Base-by-base conservation (phyloP, 805 yeast species). In the Barnettozyma botsteinii region DNA sequence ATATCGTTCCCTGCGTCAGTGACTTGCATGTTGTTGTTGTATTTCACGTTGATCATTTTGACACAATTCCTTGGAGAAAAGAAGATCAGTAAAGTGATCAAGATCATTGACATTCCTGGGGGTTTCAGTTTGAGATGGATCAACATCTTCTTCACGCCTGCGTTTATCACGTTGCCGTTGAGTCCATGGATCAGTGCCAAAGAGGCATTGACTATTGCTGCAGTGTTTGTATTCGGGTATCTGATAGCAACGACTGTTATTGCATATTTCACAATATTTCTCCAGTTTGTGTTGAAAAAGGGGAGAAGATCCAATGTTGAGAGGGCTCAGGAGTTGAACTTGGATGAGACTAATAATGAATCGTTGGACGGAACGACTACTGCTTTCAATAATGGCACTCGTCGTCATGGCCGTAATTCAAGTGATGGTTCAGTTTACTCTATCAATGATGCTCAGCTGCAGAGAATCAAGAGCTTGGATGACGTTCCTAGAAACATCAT, bases 111-210 rank as follows among this genome's bases (percentile, higher is more conserved):
- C 35, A 72, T 81, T n/a, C 75, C 86, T 13, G 73, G 74, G 63
- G 81, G 82, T 45, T 81, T 82, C 56, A 67, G 81, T 2, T 65
- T 84, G 36, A 69, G 81, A 40, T 84, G 93, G 91, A 85, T 85
- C 61, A 82, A 81, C 55, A 71, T 81, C 6, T 82, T 79, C 54
- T 85, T 84, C 66, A 77, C 85, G 1, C 91, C 93, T 1, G 79
- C 88, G 0, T 84, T 85, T 53, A 75, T 84, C 27, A 73, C 80
- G 0, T 67, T 84, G 25, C 91, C 91, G 0, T 66, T 83, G 38
- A 73, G 85, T 11, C 71, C 73, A n/a, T 72, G 73, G 45, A 79
- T 85, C 35, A 66, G 79, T 14, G 79, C 79, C 31, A 72, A 70
- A 18, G 91, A 84, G 49, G 85, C 85, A 10, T 65, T 81, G 49